Evolutionary conservation across 805 yeast species (phyloP), one percentile per base, ranked within the genome.

Genomic region (Saccharomycopsis sp.): DNA sequence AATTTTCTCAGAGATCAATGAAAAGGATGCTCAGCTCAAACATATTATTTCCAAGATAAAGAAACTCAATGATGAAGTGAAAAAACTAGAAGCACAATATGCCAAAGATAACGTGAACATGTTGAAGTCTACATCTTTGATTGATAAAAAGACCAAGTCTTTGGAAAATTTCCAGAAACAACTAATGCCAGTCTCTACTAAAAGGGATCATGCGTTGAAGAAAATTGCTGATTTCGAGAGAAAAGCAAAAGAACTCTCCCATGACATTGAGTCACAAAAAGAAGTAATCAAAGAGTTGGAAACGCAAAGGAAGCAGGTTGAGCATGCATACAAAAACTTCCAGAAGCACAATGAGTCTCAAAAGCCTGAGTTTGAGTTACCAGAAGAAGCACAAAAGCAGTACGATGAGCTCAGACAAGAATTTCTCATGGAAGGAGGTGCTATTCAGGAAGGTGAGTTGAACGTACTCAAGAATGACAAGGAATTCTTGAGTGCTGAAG

Each of bases 171-270:
- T 63, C 27, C 59, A 63, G 20, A 68, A 68, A 38, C 68, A 69
- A 5, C 50, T 82, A 38, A 66, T 81, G 21, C 94, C 94, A 1
- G 54, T 80, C 4, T 69, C 67, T 23, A 72, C 85, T 5, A 76
- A 75, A 46, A 69, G 69, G 41, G 63, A 64, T 8, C 64, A 79
- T 7, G 51, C 72, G 0, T 50, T 54, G 8, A 65, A 65, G 36
- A 78, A 76, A 47, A 60, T 76, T 2, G 52, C 53, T 5, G 67
- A 67, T 27, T 63, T 67, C 34, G 67, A 66, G 36, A 63, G 62
- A 27, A 73, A 77, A 53, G 61, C 73, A 4, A 62, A 58, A 20
- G 74, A 75, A 33, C 56, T 84, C 16, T 45, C 58, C 2, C 54
- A 53, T 2, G 94, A 85, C 51, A 57, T 70, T 12, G 61, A 61